Evolutionary conservation across 1,284 basidiomycete species (phyloP), one percentile per base, ranked within the genome.

Genomic region (Moniliella sp.): DNA sequence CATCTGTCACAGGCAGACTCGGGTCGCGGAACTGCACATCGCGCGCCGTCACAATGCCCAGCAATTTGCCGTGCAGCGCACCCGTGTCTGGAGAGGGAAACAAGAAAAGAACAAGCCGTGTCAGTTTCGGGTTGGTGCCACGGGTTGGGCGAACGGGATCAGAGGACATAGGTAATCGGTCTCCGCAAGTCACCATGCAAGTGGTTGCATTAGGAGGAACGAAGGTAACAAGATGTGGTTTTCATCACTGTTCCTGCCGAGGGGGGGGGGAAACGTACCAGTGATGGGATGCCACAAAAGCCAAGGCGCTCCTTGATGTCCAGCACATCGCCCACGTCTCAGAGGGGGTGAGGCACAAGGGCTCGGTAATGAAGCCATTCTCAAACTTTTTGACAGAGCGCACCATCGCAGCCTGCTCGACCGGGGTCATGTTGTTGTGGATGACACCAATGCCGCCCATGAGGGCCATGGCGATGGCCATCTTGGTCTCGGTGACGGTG

Each of bases 241-340:
- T 57, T 71, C 73, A 70, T 74, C 69, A 61, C 33, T 26, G n/a
- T n/a, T n/a, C 21, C n/a, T n/a, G 21, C 21, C 7, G 8, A 23
- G 21, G 14, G 25, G 16, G 15, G 14, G 19, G 15, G 13, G 13
- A 16, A 8, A 68, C 69, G 64, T 62, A 84, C 86, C 82, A 37
- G 88, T 97, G 62, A 97, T 84, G 91, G 91, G 41, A 97, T 88
- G 47, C 88, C 91, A 51, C 81, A 83, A 63, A 93, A 99, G 2
- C 91, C 91, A 25, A 83, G 74, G 32, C 74, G 69, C 35, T 75
- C 74, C 65, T 97, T 97, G 66, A 94, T 78, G 40, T 84, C 78
- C 32, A 93, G 68, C 10, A 94, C 88, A 47, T 94, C 80, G 43
- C 77, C 78, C 28, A 91, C 83, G 23, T 68, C 67, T 50, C 80